Percentiles rank a stretch among this genome's conserved stretches.
phyloP scores from a whole-genome alignment of 2,329 filamentous ascomycete species.

The Calonectria hongkongensis region DNA sequence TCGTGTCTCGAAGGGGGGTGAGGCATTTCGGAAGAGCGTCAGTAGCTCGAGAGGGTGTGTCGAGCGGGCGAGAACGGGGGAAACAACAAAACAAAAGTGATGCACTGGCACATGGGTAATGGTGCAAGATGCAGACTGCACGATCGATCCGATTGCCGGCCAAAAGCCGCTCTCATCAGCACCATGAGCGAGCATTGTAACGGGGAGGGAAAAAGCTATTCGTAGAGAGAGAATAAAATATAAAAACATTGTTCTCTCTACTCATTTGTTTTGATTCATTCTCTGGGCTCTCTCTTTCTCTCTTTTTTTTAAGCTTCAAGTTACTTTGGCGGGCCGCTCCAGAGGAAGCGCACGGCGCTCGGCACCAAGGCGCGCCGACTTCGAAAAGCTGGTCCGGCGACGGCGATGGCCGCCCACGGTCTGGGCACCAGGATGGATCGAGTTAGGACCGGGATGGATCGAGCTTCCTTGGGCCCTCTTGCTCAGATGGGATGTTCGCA shows the following conservation, averaged over 20 bases:
- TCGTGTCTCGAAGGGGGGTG: conserved; percentile 2
- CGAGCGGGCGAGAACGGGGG: not conserved
- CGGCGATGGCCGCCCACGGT: not conserved
- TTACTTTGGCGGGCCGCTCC: conserved; percentile 10
- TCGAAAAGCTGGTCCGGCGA: not conserved
- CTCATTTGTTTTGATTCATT: not conserved
- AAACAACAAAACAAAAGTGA: conserved; percentile 10
- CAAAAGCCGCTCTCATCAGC: not conserved
- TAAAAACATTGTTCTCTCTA: not conserved
- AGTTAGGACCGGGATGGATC: conserved; percentile 18
- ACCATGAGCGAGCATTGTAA: not conserved
- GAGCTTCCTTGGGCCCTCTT: conserved; percentile 1
- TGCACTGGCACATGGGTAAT: not conserved
- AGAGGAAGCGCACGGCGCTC: not conserved
- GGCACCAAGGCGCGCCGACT: not conserved
- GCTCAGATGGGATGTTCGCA: conserved; percentile 1
- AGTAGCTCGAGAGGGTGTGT: not conserved
- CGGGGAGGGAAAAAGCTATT: not conserved
- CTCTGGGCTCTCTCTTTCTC: not conserved
- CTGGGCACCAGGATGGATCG: conserved; percentile 10
- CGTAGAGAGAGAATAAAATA: not conserved
- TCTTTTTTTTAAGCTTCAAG: conserved; percentile 6
- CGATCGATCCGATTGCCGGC: not conserved
- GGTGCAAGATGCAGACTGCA: conserved; percentile 5
- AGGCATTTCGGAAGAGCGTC: not conserved